Evolutionary conservation across 805 yeast genomes (phyloP), one percentile per base, ranked within the genome.

Genomic region (Cyberlindnera bimundalis): DNA sequence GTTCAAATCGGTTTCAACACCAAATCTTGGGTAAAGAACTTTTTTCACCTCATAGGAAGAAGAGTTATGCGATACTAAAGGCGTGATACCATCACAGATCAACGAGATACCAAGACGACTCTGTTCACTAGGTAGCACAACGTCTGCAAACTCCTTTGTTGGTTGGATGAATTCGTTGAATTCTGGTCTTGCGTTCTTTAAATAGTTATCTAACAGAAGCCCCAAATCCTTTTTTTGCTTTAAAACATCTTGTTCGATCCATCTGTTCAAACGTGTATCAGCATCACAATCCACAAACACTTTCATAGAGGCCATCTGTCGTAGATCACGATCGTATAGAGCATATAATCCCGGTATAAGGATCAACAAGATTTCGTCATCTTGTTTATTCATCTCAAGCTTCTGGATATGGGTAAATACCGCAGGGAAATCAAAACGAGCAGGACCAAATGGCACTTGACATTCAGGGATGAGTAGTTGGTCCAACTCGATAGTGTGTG

Each of bases 261-360:
- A 78, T 48, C 95, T 74, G n/a, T 87, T 80, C 29, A 90, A 65
- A 40, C 96, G 65, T 5, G 84, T 78, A 60, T 90, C 98, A 1
- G 91, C 79, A 61, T 90, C 97, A 46, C 88, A 75, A 50, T 86
- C 93, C 13, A 90, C 70, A 52, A 82, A 90, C 2, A 90, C 77
- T 55, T 78, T 82, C 48, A 89, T 67, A 1, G 77, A 68, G 0
- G 90, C 80, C 54, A 73, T 46, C 10, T 66, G 65, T 26, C 84
- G 62, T 10, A 90, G 60, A 15, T 66, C 66, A 33, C 65, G 63
- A 57, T 86, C 81, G 55, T 78, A 84, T 18, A 90, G 67, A 0
- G 96, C 91, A 56, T 90, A 90, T 15, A 83, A 65, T 2, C 98
- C 97, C 50, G 81, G 81, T 1, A 88, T 72, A 6, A 89, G 60